Evolutionary conservation across 345 rosid species (phyloP), one percentile per base, ranked within the genome.

Genomic region (Mallotus nudiflorus): DNA sequence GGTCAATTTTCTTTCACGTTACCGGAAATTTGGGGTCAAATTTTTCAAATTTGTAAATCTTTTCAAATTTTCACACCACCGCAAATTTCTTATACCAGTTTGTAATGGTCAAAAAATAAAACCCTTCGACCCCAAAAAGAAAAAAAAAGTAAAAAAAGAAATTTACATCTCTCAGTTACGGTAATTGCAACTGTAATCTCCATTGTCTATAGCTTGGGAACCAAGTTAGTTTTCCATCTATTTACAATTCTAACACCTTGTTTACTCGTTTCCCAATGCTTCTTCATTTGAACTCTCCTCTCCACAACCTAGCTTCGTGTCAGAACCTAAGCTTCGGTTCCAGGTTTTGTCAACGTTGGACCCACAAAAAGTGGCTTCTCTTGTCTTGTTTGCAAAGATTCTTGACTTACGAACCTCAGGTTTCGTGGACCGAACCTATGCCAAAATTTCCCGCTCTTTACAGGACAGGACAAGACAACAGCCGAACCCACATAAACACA

Each of bases 391-490:
- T 3, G 5, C 15, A 1, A 68, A 66, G 62, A 77, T 15, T 39
- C 75, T 78, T 25, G 1, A 25, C 4, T 12, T 4, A 5, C 46
- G 83, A 82, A 75, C 65, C 86, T 77, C 12, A 52, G 85, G 77
- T 50, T 77, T 55, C 67, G 77, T n/a, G n/a, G n/a, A n/a, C 31
- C 77, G 65, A 73, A 57, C 80, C 80, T 62, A 19, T 65, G 65
- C 78, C 25, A 35, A 67, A 54, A 65, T 75, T 81, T 85, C 89
- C 85, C 84, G 85, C 91, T 75, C 75, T 4, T 9, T 29, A 2
- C 13, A 28, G 16, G 57, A 48, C n/a, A 58, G 11, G 39, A 51
- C 18, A 6, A n/a, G 6, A 6, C 35, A 57, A 22, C 49, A 20
- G 19, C 18, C 1, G 11, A 25, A 19, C n/a, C n/a, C n/a, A n/a